Base-by-base conservation (phyloP, 306 rosid genomes). In the Pyrus pyrifolia region DNA sequence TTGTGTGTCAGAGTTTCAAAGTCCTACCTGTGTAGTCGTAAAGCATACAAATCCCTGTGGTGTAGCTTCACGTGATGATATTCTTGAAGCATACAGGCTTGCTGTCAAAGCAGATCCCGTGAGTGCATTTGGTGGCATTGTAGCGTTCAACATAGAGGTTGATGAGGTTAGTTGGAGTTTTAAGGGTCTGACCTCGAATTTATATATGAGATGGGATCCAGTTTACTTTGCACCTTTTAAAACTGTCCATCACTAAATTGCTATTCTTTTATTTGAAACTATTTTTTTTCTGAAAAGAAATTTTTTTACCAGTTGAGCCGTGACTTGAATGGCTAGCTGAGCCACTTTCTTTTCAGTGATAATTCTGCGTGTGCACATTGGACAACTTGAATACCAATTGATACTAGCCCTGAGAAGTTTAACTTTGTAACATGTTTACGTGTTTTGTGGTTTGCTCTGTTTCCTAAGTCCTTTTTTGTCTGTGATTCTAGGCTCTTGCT, bases 1-100 rank as follows among this genome's bases (percentile, higher is more conserved):
- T 81, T 92, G 97, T 79, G 98, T 95, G 51, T 85, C 96, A 40
- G 98, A 92, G 88, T 95, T 95, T 72, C 83, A 42, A 69, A 80
- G 83, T 74, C 96, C 97, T 72, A 90, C 97, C 0, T 95, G 98
- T 84, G 98, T 92, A 12, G 80, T 95, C 51, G 98, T 92, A 74
- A 95, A 95, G 87, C 98, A 90, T 76, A 92, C 98, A 72, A 95
- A 95, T 88, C 98, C 98, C 4, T 95, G 98, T 70, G 98, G 98
- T 18, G 55, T 89, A 77, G 97, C 98, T 73, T 95, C 98, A 71
- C 92, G 98, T 42, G 88, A 83, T 76, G 91, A 95, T 82, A 90
- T 92, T 72, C 89, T 89, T 67, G 97, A 95, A 89, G 97, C 97
- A 70, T 95, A 95, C 78, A 86, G 92, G 78, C 89, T 89, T 53